Conservation (phyloP, 139 green algal species). For the Zygnema cylindricum region DNA sequence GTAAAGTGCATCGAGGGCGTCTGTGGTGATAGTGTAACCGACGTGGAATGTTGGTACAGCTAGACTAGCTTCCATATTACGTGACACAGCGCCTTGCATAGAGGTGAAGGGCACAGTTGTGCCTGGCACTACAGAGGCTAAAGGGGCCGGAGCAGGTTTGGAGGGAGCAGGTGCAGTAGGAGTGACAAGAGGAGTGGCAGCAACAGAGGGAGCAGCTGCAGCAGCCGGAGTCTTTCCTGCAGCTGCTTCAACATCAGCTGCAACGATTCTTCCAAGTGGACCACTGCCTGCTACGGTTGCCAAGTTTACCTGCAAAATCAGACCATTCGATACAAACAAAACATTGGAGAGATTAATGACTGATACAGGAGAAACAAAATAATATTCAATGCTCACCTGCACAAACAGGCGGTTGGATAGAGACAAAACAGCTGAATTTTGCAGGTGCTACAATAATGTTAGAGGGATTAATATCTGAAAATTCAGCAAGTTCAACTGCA, state of each 20-base stretch:
- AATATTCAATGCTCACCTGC: too few relatives aligned
- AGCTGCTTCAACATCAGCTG: conserved; percentile 83
- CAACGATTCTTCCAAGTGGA: conserved; percentile 92
- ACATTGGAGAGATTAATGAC: too few relatives aligned
- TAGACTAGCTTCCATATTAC: conserved; percentile 94
- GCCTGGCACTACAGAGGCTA: conserved; percentile 67
- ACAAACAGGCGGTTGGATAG: too few relatives aligned
- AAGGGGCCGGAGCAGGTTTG: conserved; percentile 40
- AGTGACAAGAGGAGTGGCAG: conserved; percentile 50
- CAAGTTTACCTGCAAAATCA: conserved; percentile 77
- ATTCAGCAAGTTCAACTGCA: too few relatives aligned
- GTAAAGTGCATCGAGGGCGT: conserved; percentile 94
- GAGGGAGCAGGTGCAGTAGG: conserved; percentile 45
- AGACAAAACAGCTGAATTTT: too few relatives aligned
- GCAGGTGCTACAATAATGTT: too few relatives aligned
- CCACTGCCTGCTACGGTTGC: conserved; percentile 81
- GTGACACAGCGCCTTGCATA: conserved; percentile 88
- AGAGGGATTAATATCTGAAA: too few relatives aligned
- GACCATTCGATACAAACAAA: too few relatives aligned
- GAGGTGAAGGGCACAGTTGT: conserved; percentile 84
- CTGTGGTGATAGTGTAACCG: conserved; percentile 87
- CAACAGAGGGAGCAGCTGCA: conserved; percentile 32
- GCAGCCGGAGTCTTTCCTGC: conserved; percentile 48
- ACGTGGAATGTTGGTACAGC: conserved; percentile 95
- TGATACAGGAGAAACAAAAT: too few relatives aligned